These are phyloP conservation scores for Pleurotus platypus DNA, from an alignment of 768 basidiomycete species.

Conservation along the genomic window DNA sequence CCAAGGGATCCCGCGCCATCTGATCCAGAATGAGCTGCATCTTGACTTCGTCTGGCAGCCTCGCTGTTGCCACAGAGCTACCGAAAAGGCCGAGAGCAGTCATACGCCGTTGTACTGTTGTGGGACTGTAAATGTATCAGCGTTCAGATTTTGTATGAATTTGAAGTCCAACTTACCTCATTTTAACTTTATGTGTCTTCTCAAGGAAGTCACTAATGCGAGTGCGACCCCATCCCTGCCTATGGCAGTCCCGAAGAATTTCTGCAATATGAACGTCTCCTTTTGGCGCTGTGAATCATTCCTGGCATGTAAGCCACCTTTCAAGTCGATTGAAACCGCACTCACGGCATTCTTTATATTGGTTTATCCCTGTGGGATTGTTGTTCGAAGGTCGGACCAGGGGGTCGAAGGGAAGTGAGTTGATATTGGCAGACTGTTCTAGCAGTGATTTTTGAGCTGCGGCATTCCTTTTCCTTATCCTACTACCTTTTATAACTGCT, in stretches of 20 bases:
- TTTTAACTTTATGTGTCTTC: constrained; percentile 22
- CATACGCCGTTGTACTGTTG: constrained; percentile 24
- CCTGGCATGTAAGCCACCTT: neutral
- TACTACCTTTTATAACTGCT: no score
- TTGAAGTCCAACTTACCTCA: constrained; percentile 22
- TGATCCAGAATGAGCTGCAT: constrained; percentile 29
- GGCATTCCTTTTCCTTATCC: no score
- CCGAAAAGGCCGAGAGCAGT: constrained; percentile 24
- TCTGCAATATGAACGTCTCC: constrained; percentile 18
- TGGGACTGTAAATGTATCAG: constrained; percentile 15
- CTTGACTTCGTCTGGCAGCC: constrained; percentile 23
- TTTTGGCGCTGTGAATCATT: constrained; percentile 14
- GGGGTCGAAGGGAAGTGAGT: neutral
- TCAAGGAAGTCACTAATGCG: constrained; percentile 22
- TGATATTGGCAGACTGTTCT: no score
- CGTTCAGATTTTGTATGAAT: neutral
- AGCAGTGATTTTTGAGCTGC: no score
- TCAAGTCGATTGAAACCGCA: constrained; percentile 4
- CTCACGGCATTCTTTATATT: constrained; percentile 26
- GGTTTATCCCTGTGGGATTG: constrained; percentile 23
- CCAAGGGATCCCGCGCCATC: constrained; percentile 28
- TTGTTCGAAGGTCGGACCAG: constrained; percentile 9
- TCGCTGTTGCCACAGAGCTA: constrained; percentile 24
- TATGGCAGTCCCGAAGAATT: constrained; percentile 20
- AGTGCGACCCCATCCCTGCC: constrained; percentile 17